Base-by-base conservation (phyloP, 257 asterid genomes). In the Solanum commersonii region DNA sequence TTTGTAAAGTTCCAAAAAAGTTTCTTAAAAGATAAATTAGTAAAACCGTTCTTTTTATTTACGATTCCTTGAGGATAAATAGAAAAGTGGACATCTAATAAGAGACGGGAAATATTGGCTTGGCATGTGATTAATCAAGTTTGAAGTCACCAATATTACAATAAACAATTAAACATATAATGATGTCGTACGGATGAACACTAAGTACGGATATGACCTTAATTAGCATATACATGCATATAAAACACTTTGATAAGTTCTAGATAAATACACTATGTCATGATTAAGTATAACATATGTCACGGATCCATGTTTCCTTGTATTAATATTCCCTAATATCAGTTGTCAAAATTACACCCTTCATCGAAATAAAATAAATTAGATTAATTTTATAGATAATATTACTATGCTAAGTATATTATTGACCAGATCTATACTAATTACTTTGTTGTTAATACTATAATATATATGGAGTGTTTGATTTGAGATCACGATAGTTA, bases 251-350 rank as follows among this genome's bases (percentile, higher is more conserved):
- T 13, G 59, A 77, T n/a, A 18, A 38, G 84, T n/a, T 40, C 60
- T 38, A 40, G 4, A 40, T 77, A n/a, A 74, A 25, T 6, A 6
- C 84, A 40, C 33, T 0, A 12, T 78, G 65, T 79, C 16, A 42
- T 13, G 34, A 29, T 31, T 71, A 46, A 27, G 35, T 16, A 14
- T 56, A 44, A 35, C 85, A 16, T 81, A 81, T 81, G 85, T 46
- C 85, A 27, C 67, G 42, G 85, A 81, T 46, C 85, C 25, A 16
- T 81, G 85, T 81, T 81, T 46, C 42, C 84, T 44, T 78, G 84
- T 78, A 25, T 40, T n/a, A 44, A 44, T 72, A 11, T 8, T 10
- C 63, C 14, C 27, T 25, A 42, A 14, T 25, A 37, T 37, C 40
- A 37, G 38, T 42, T 42, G 37, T 42, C 84, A 78, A 78, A 42